Evolutionary conservation across 257 asterid genomes (phyloP), one percentile per base, ranked within the genome.

Genomic region (Solanum arcanum): DNA sequence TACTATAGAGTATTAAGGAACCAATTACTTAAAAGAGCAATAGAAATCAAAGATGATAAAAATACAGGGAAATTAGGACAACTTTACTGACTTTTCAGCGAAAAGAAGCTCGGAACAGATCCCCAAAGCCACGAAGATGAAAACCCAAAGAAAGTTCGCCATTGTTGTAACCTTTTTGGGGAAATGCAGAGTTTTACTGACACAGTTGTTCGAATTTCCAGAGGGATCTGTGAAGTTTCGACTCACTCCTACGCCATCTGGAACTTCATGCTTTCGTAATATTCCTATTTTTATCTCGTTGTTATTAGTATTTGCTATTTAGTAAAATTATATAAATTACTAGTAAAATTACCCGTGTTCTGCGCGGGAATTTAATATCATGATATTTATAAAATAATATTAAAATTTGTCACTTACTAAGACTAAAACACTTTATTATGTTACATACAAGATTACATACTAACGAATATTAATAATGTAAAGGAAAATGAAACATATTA

Each of bases 11-110:
- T 7, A 75, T 41, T 29, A 41, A 18, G 35, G 23, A 44, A 77
- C 7, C 35, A 42, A 25, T 77, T 42, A 44, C 14, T 15, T 15
- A 16, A 78, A 78, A 78, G 25, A 78, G 21, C 25, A 78, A 78
- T 7, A 77, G n/a, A 76, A 25, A 77, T 77, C 14, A 44, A 77
- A 78, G 9, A 16, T 29, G 14, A 75, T 49, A 37, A 27, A 27
- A 74, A 86, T 39, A 60, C 35, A 77, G 16, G 74, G 21, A 44
- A 83, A 87, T 69, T 23, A 35, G 47, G 20, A 89, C 23, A 49
- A 88, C 12, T 5, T 77, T 39, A 47, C 95, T 93, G 87, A 94
- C 98, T 39, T 85, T 86, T 88, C 90, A 72, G 93, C 91, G 78
- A 59, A 89, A 80, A 92, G 84, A 82, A 33, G 60, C 84, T 88